phyloP scores from a whole-genome alignment of 495 filamentous ascomycete species.

The Talaromyces wortmannii region DNA sequence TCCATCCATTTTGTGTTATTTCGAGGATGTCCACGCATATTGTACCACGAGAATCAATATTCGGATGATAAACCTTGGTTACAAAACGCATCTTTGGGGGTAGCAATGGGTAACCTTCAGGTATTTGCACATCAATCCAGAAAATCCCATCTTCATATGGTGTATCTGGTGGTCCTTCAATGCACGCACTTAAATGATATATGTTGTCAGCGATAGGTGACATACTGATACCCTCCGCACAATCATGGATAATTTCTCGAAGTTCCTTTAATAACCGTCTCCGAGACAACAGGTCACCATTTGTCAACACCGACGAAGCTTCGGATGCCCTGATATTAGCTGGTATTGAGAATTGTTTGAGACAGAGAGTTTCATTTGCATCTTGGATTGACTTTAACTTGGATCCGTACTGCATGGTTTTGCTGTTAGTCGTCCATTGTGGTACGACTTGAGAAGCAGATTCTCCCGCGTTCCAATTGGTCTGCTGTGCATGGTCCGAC shows the following conservation, averaged over 20 bases:
- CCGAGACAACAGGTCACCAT: no score
- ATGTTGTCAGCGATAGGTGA: constrained; percentile 60
- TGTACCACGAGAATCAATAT: constrained; percentile 92
- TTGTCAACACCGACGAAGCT: no score
- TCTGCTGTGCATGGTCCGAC: not conserved
- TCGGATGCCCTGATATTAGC: not conserved
- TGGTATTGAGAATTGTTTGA: not conserved
- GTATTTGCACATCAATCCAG: constrained; percentile 94
- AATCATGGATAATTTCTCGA: not conserved
- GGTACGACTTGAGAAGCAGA: not conserved
- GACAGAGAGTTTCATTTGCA: not conserved
- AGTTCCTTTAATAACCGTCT: not conserved
- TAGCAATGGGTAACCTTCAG: constrained; percentile 98
- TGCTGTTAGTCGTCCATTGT: not conserved
- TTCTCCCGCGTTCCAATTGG: not conserved
- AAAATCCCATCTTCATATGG: constrained; percentile 97
- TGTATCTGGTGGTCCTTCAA: constrained; percentile 86
- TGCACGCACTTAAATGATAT: constrained; percentile 92
- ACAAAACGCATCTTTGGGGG: constrained; percentile 96
- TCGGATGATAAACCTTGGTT: constrained; percentile 94
- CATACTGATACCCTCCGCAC: not conserved
- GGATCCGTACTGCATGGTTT: not conserved
- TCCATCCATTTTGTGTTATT: not conserved
- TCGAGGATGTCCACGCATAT: constrained; percentile 88
- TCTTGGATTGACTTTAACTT: not conserved